Base-by-base conservation (phyloP, 345 rosid species). In the Pugionium dolabratum region DNA sequence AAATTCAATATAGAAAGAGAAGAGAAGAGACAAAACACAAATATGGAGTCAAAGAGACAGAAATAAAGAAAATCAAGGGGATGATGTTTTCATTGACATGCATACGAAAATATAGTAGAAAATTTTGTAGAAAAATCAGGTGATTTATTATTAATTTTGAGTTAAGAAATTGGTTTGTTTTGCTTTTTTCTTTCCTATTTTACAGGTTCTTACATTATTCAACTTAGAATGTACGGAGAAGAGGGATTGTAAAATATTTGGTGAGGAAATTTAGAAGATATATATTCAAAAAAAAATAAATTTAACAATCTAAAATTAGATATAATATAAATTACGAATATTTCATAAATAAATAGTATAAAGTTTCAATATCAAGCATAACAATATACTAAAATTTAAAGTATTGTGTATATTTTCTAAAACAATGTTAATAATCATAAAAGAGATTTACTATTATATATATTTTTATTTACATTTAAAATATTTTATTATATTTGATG, bases 91-190 rank as follows among this genome's bases (percentile, higher is more conserved):
- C 31, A 31, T 54, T 66, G 62, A 66, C 36, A 5, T 53, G 34
- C 62, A 42, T 44, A 5, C 46, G 18, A 66, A 66, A 35, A 54
- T 66, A n/a, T 66, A n/a, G 71, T 66, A 45, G 61, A 34, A n/a
- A 36, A 54, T 4, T 18, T 18, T 43, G 45, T 52, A 54, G 62
- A 66, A 4, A 55, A 34, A 66, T 28, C 54, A 18, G 54, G 62
- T 43, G 53, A 66, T 7, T 33, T 31, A 9, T n/a, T 32, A 11
- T 18, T 2, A 7, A 8, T 18, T 5, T 32, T 30, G 1, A 6
- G 8, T 7, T 27, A 9, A 7, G 33, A 4, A 8, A 52, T 10
- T 6, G 5, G 5, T 9, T 48, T 35, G 5, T 27, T 1, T 45
- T 25, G 2, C 5, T 51, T 11, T 43, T 40, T 5, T 2, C 0